Conservation (phyloP, 1,139 yeast genomes). For the Saccharomycopsis phalli region DNA sequence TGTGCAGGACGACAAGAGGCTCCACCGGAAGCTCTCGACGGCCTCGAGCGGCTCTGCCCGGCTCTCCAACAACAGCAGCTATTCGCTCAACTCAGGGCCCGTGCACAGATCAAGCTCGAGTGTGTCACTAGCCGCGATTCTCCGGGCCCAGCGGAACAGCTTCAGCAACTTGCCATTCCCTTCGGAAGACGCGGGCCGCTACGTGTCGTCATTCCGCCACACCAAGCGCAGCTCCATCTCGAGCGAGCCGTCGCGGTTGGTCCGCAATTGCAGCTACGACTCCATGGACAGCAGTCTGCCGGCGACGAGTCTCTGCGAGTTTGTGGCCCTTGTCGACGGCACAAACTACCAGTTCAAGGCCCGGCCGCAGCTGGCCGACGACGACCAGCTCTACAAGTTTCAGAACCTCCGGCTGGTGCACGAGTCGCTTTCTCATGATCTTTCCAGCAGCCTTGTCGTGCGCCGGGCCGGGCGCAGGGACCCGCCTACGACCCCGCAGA, state of each 20-base stretch:
- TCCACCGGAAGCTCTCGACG: conserved; percentile 4
- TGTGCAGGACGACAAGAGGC: background rate
- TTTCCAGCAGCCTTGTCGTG: conserved; percentile 5
- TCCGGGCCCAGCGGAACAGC: conserved; percentile 16
- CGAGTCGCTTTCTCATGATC: conserved; percentile 5
- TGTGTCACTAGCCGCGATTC: conserved; percentile 15
- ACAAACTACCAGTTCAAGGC: conserved; percentile 9
- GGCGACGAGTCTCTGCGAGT: conserved; percentile 3
- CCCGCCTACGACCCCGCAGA: background rate
- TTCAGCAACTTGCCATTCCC: conserved; percentile 1
- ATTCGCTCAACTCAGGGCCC: conserved; percentile 5
- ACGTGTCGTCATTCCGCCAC: conserved; percentile 6
- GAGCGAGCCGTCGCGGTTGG: background rate
- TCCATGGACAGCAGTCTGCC: background rate
- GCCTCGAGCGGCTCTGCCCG: conserved; percentile 1
- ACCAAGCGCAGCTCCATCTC: background rate
- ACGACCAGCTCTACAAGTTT: conserved; percentile 4
- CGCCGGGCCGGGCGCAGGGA: background rate
- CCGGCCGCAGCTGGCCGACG: background rate
- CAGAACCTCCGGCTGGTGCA: conserved; percentile 5
- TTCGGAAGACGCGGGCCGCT: background rate
- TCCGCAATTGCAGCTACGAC: conserved; percentile 7
- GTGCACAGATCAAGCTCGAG: conserved; percentile 10
- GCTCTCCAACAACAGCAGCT: conserved; percentile 3
- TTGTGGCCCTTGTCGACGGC: conserved; percentile 9